phyloP scores from a whole-genome alignment of 1,139 yeast species.

The Nakaseomyces kungkrabaensis region DNA sequence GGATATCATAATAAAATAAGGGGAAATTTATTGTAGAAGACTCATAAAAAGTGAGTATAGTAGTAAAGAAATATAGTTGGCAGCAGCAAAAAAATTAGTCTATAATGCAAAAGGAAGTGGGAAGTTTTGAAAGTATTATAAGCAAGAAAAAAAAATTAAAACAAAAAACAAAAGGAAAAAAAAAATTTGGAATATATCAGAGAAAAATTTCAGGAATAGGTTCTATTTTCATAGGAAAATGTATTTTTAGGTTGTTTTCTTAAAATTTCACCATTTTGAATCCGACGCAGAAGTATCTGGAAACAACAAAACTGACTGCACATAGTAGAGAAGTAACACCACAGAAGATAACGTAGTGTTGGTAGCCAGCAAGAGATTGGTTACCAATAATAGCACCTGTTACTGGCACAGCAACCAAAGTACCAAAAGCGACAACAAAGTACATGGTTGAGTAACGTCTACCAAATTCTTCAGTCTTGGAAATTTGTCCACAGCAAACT shows the following conservation, averaged over 20 bases:
- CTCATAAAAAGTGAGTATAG: conserved; percentile 1
- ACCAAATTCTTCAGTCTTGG: conserved; percentile 56
- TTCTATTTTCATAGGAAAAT: neutral
- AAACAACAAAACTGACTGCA: conserved; percentile 15
- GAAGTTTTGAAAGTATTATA: neutral
- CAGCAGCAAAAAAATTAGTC: neutral
- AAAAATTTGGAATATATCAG: neutral
- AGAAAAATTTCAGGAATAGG: neutral
- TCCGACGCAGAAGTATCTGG: conserved; percentile 21
- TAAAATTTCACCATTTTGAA: conserved; percentile 14
- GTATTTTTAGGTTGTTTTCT: neutral
- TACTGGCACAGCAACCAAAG: conserved; percentile 43
- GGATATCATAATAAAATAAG: too few species aligned
- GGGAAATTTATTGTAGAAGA: neutral
- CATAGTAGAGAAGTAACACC: conserved; percentile 14
- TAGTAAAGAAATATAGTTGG: neutral
- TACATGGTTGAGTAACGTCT: conserved; percentile 62
- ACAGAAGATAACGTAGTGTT: conserved; percentile 20
- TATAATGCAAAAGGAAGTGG: neutral
- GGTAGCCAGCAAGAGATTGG: conserved; percentile 13
- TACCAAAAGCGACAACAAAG: conserved; percentile 51
- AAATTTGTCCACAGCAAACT: conserved; percentile 49
- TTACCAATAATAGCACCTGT: conserved; percentile 41
- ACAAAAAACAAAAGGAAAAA: neutral
- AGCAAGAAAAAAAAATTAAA: neutral